phyloP scores from a whole-genome alignment of 2,329 filamentous ascomycete species.

The Fonsecaea monophora region DNA sequence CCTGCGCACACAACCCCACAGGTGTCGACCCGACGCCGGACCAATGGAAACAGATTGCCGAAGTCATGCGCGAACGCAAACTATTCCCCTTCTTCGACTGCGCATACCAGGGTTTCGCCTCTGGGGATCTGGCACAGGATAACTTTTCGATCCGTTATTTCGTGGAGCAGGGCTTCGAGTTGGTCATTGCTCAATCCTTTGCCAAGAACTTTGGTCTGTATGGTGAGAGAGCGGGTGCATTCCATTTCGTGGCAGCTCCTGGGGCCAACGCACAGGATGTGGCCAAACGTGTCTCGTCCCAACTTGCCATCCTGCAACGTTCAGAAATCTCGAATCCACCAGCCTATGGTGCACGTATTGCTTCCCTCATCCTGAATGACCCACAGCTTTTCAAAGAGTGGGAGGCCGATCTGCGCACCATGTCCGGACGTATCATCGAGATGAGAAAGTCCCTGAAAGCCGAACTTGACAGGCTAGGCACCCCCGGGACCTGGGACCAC shows the following conservation, averaged over 20 bases:
- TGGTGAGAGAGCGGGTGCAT: slow-evolving; percentile 92
- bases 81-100: slow-evolving; percentile 99
- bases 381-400: slow-evolving; percentile 81
- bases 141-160: slow-evolving; percentile 95
- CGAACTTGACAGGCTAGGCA: slow-evolving; percentile 83
- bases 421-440: slow-evolving; percentile 92
- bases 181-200: slow-evolving; percentile 66
- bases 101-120: slow-evolving; percentile 94
- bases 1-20: slow-evolving; percentile 97
- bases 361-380: slow-evolving; percentile 83
- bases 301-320: slow-evolving; percentile 91
- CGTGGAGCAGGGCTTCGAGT: slow-evolving; percentile 84
- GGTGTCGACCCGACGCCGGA: slow-evolving; percentile 92
- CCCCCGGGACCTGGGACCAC: slow-evolving; percentile 93
- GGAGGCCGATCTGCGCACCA: slow-evolving; percentile 88
- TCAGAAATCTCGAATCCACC: slow-evolving; percentile 98
- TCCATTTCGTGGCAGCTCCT: slow-evolving; percentile 87
- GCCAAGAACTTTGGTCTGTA: slow-evolving; percentile 81
- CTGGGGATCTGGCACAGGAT: slow-evolving; percentile 83
- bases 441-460: slow-evolving; percentile 82
- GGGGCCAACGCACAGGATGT: slow-evolving; percentile 68
- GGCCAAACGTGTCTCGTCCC: slow-evolving; percentile 74
- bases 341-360: slow-evolving; percentile 90
- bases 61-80: slow-evolving; percentile 74
- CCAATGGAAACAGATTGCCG: slow-evolving; percentile 91